Percentiles rank a stretch among this genome's conserved stretches.
phyloP scores from a whole-genome alignment of 2,329 filamentous ascomycete genomes.

The Xylaria multiplex region DNA sequence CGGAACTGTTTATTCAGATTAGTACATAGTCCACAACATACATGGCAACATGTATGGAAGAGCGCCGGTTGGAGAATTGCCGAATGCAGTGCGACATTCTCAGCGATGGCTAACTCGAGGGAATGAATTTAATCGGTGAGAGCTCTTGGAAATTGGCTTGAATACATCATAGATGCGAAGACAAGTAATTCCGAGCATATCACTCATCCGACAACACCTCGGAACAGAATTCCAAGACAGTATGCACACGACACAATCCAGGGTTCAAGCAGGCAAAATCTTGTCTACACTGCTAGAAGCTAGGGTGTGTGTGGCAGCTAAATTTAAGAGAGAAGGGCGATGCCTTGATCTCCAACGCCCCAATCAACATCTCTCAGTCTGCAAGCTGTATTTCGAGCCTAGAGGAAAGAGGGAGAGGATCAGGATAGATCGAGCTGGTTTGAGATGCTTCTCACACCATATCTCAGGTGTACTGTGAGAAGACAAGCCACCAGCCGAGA shows the following conservation, averaged over 20 bases:
- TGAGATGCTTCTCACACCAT: constrained; percentile 52
- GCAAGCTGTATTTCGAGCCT: constrained; percentile 60
- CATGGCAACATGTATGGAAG: constrained; percentile 65
- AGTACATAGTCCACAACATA: constrained; percentile 77
- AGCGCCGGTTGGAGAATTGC: constrained; percentile 93
- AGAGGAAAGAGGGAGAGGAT: constrained; percentile 66
- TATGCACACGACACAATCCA: constrained; percentile 58
- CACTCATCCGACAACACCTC: constrained; percentile 84
- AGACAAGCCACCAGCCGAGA: constrained; percentile 73
- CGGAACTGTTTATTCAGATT: constrained; percentile 81
- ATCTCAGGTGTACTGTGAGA: constrained; percentile 49
- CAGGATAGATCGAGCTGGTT: constrained; percentile 84
- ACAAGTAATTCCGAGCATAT: constrained; percentile 38
- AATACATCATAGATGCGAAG: constrained; percentile 25
- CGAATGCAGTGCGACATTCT: constrained; percentile 90
- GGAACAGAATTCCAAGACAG: constrained; percentile 54
- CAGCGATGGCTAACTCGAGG: constrained; percentile 85
- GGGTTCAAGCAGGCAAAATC: not conserved
- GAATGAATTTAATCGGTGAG: constrained; percentile 84
- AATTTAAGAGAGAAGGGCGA: constrained; percentile 77
- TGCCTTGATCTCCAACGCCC: constrained; percentile 84
- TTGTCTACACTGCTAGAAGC: constrained; percentile 26
- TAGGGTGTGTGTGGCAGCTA: constrained; percentile 68
- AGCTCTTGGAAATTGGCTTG: constrained; percentile 37
- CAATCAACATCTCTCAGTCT: constrained; percentile 67